Base-by-base conservation (phyloP, 2,329 filamentous ascomycete genomes). In the Colletotrichum phormii region DNA sequence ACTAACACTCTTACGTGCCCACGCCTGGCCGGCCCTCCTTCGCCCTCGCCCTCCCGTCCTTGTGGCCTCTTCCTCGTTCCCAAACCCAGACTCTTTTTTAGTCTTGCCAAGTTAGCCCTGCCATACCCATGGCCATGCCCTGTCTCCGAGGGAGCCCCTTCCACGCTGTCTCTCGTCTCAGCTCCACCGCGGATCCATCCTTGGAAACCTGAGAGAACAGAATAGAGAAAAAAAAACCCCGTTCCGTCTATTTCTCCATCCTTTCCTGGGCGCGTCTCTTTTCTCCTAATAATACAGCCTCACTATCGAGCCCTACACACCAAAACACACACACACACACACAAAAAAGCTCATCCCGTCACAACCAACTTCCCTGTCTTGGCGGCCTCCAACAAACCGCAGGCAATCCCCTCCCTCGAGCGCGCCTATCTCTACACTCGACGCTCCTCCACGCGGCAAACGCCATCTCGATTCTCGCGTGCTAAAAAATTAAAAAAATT, bases 211-310 rank as follows among this genome's bases (percentile, higher is more conserved):
- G 9, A 33, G 35, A 49, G 22, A 22, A 55, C 22, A 29, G 33
- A 24, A 63, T n/a, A 53, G 26, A n/a, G 26, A 31, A 26, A 22
- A 37, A 26, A 26, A 26, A 26, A 26, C 2, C 2, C 26, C 15
- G 15, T 12, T 24, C 49, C 60, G 26, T 22, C 15, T 51, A 12
- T 51, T 22, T 4, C 37, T 49, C 5, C n/a, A 26, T 26, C n/a
- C 29, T 26, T 58, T 24, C 29, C 29, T 22, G 12, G 31, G 26
- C 22, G 42, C 49, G 18, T 24, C 31, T 37, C 60, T 63, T 22
- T 5, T 24, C 51, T 4, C 35, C 59, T 64, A 68, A 68, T 68
- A 68, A 58, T 68, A 37, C 35, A 63, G 29, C 66, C 58, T 49
- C 59, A 26, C 22, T 57, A 58, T 57, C 18, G 24, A 31, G 57